Base-by-base conservation (phyloP, 805 yeast species). In the Huiozyma sinensis region DNA sequence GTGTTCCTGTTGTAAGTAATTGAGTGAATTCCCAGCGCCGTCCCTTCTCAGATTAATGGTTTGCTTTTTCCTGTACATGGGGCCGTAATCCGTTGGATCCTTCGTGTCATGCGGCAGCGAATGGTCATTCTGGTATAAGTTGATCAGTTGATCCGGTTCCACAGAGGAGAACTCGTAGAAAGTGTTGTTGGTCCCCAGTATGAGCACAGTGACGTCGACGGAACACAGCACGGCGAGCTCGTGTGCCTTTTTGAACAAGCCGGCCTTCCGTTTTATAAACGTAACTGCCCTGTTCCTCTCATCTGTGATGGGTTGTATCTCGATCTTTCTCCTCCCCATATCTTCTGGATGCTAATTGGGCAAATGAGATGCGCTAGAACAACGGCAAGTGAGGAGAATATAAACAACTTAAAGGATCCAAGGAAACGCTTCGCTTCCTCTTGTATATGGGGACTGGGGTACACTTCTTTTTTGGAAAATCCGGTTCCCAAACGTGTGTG, bases 321-420 rank as follows among this genome's bases (percentile, higher is more conserved):
- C 94, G 52, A 90, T 92, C 66, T 92, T 90, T 68, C 97, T 82
- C 71, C 97, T 82, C 44, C 98, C 98, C 98, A 90, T 90, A 1
- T 28, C 33, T 11, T 8, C 12, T 34, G 9, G 8, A 34, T 3
- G 10, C 34, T 32, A 17, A n/a, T n/a, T n/a, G n/a, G n/a, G n/a
- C n/a, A n/a, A n/a, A n/a, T 17, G 24, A 17, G 24, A 17, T 17
- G 24, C 24, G 4, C 24, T 17, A 17, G 24, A 17, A 4, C 24
- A 17, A 17, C 4, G 24, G 24, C 24, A 17, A 17, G 24, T 4
- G 24, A 17, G 24, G 24, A 17, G 24, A 4, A 17, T 17, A 17
- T n/a, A 8, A 10, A 10, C 17, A 35, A 35, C 17, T 28, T 17
- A n/a, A 35, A 28, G 12, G 12, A 35, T 35, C n/a, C 17, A 8